Evolutionary conservation across 495 filamentous ascomycete species (phyloP).

Genomic region (Astrothelium macrocarpum): DNA sequence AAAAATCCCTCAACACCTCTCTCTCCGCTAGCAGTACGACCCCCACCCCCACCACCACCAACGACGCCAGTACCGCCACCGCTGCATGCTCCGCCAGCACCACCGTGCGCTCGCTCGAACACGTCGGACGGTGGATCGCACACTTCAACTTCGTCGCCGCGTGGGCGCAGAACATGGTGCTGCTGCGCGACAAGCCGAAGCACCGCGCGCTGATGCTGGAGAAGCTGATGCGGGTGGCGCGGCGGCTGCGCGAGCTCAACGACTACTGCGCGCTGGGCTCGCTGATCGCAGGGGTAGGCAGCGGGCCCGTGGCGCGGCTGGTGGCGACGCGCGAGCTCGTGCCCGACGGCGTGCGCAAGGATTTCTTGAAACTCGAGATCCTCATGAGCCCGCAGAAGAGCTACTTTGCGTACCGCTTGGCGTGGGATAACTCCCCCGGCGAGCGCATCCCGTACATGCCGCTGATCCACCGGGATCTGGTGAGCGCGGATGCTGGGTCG

Average conservation of each 20-base stretch:
- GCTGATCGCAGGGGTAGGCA: conserved; percentile 85
- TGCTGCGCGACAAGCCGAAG: conserved; percentile 92
- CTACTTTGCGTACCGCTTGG: conserved; percentile 87
- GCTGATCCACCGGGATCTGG: conserved; percentile 79
- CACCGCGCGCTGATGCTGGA: conserved; percentile 83
- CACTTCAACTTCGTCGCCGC: conserved; percentile 94
- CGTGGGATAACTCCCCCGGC: conserved; percentile 87
- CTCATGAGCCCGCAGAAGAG: conserved; percentile 87
- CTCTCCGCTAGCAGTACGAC: conserved; percentile 8
- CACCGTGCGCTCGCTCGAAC: too few species aligned
- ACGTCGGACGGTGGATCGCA: conserved; percentile 86
- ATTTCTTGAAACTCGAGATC: conserved; percentile 80
- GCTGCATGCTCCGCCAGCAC: too few species aligned
- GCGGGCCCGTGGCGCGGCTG: conserved; percentile 78
- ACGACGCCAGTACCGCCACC: conserved; percentile 60
- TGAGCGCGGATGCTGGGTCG: conserved; percentile 87
- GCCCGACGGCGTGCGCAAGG: conserved; percentile 54
- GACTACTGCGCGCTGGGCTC: conserved; percentile 96
- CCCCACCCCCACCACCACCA: conserved; percentile 10
- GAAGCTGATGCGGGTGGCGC: conserved; percentile 69
- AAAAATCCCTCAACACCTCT: neutral
- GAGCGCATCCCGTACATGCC: conserved; percentile 91
- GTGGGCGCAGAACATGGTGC: conserved; percentile 83
- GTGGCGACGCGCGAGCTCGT: conserved; percentile 72
- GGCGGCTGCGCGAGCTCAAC: conserved; percentile 72